A percentile compares a stretch with the other conserved stretches of the same genome.
These are phyloP conservation scores for Acer campestre DNA, from an alignment of 345 rosid species.

Conservation along the genomic window DNA sequence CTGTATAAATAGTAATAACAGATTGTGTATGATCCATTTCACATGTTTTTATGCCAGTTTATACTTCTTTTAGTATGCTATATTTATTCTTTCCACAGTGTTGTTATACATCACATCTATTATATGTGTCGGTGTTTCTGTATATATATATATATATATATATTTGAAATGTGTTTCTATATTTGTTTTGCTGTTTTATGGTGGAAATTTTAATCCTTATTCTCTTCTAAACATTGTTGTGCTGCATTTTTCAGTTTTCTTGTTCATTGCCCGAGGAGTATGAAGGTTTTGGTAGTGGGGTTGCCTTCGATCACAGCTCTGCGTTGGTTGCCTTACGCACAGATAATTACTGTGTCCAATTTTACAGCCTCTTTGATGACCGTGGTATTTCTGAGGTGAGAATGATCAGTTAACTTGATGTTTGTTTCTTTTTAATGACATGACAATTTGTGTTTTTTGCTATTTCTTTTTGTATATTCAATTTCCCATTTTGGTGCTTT, in stretches of 20 bases:
- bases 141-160: too few relatives aligned
- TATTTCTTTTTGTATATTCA: background rate
- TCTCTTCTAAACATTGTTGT: background rate
- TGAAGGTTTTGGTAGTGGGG: conserved; percentile 47
- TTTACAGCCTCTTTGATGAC: conserved; percentile 84
- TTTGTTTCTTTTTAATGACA: background rate
- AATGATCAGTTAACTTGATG: background rate
- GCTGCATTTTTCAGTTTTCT: conserved; percentile 62
- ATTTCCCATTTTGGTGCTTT: background rate
- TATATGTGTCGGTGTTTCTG: too few relatives aligned
- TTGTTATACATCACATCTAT: background rate
- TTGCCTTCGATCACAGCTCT: conserved; percentile 65
- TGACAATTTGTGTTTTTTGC: background rate
- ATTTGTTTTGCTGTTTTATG: background rate
- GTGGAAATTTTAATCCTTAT: background rate
- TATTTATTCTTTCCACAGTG: background rate
- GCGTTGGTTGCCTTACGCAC: conserved; percentile 82
- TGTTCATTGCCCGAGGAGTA: conserved; percentile 56
- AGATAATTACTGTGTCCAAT: conserved; percentile 77
- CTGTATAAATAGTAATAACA: too few relatives aligned
- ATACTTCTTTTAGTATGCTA: background rate
- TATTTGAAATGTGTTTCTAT: background rate
- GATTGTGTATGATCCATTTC: background rate
- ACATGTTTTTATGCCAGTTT: background rate
- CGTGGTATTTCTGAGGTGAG: conserved; percentile 83